Evolutionary conservation across 208 protist genomes (phyloP).

Genomic region (Acanthamoeba divionensis): DNA sequence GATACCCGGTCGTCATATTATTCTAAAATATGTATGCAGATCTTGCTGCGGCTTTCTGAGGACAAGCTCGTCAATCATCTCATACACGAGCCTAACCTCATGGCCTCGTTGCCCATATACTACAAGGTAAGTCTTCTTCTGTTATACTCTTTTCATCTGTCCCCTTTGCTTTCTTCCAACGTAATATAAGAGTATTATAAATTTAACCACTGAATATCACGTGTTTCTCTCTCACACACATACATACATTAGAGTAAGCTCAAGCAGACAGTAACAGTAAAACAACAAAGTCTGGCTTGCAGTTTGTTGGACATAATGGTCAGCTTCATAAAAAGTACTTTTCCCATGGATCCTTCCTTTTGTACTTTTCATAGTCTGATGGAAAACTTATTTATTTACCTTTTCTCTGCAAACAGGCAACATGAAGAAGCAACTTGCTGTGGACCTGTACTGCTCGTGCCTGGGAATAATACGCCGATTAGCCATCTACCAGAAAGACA

Average conservation of each 20-base stretch:
- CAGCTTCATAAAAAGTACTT: too few relatives aligned
- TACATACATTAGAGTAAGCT: background rate
- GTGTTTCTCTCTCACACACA: background rate
- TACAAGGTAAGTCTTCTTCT: background rate
- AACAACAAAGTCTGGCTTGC: background rate
- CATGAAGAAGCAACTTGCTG: background rate
- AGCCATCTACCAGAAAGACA: background rate
- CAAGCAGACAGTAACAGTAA: background rate
- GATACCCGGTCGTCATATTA: slow-evolving; percentile 30
- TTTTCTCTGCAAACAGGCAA: background rate
- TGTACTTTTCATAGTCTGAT: too few relatives aligned
- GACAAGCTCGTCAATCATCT: background rate
- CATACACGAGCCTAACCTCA: background rate
- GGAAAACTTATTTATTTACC: too few relatives aligned
- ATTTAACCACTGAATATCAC: too few relatives aligned
- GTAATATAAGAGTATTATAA: too few relatives aligned
- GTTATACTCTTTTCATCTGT: background rate
- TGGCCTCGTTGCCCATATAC: background rate
- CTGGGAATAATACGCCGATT: background rate
- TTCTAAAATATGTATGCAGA: slow-evolving; percentile 7
- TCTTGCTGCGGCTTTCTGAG: slow-evolving; percentile 34
- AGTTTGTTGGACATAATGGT: background rate
- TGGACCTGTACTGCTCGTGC: background rate
- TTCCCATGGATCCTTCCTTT: too few relatives aligned
- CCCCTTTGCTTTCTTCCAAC: too few relatives aligned